phyloP scores from a whole-genome alignment of 1,284 basidiomycete genomes.

The Trichosporon inkin region DNA sequence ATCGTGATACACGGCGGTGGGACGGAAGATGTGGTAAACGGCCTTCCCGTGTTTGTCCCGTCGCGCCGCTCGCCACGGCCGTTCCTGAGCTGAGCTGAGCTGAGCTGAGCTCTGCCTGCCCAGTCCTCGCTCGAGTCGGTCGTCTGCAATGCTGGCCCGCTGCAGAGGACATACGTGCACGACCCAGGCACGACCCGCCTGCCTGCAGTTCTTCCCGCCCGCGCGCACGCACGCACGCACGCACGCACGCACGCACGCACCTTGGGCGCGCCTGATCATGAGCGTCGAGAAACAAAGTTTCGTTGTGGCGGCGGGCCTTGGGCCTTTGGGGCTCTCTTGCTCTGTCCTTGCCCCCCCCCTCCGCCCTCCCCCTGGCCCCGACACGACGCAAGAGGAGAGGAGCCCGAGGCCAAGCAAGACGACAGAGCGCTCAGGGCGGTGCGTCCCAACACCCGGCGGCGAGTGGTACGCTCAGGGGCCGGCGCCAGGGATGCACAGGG shows the following conservation, averaged over 20 bases:
- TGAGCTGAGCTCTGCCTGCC: too few relatives aligned
- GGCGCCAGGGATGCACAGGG: too few relatives aligned
- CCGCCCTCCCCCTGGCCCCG: too few relatives aligned
- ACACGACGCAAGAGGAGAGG: too few relatives aligned
- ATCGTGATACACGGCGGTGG: not conserved
- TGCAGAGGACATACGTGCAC: too few relatives aligned
- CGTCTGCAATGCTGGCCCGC: too few relatives aligned
- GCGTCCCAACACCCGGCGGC: too few relatives aligned
- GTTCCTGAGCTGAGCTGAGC: not conserved
- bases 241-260: not conserved
- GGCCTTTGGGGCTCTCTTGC: conserved; percentile 1
- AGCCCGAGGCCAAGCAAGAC: too few relatives aligned
- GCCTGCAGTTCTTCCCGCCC: conserved; percentile 4
- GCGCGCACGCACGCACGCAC: conserved; percentile 1
- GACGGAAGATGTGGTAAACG: conserved; percentile 6
- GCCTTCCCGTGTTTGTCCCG: conserved; percentile 4
- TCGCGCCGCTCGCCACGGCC: not conserved
- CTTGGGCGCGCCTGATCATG: not conserved
- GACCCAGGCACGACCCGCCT: conserved; percentile 5
- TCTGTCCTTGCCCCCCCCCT: not conserved
- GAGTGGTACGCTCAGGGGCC: too few relatives aligned
- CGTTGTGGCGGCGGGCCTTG: not conserved
- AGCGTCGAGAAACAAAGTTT: conserved; percentile 1
- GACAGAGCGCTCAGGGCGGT: too few relatives aligned
- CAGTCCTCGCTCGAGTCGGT: too few relatives aligned